Evolutionary conservation across 2,329 filamentous ascomycete species (phyloP), one percentile per base, ranked within the genome.

Genomic region (Akanthomyces muscarius): DNA sequence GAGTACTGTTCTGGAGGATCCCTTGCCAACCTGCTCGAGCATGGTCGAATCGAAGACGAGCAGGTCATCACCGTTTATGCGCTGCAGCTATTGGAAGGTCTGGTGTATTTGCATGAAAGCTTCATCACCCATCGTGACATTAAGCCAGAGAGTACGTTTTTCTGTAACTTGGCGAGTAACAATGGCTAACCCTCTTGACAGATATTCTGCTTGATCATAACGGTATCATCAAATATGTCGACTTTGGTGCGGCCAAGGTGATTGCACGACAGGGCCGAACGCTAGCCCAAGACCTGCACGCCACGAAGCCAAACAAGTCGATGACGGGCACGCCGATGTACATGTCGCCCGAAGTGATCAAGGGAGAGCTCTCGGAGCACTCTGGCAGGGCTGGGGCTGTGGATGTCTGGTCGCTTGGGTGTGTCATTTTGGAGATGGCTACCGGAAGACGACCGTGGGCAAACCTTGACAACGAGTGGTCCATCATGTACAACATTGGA

Each of bases 291-390:
- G 84, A 87, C 69, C 76, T 88, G 60, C 80, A 82, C 28, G 82
- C 84, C 44, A 79, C 83, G 33, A 82, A 85, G 70, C 84, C 89
- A 55, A 93, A 96, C 76, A 90, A 92, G 72, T 95, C 91, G 42
- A 97, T 98, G 88, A 97, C 93, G 23, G 95, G 95, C 69, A 99
- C 95, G 13, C 95, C 95, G 3, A 99, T 99, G 95, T 99, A 99
- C 81, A 99, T 99, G 95, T 98, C 95, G 7, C 95, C 95, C 5
- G 95, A 99, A 80, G 92, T 97, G 47, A 98, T 99, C 80, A 96
- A 93, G 71, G 95, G 95, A 63, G 89, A 93, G 68, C 88, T 87
- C 73, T 80, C 87, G 13, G 89, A 93, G 67, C 88, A 87, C 73
- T 80, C 87, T 14, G 90, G 90, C 61, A 89, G 91, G 67, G 89